Conservation (phyloP, 176 grass and related monocot species). For the Cymbopogon citratus region DNA sequence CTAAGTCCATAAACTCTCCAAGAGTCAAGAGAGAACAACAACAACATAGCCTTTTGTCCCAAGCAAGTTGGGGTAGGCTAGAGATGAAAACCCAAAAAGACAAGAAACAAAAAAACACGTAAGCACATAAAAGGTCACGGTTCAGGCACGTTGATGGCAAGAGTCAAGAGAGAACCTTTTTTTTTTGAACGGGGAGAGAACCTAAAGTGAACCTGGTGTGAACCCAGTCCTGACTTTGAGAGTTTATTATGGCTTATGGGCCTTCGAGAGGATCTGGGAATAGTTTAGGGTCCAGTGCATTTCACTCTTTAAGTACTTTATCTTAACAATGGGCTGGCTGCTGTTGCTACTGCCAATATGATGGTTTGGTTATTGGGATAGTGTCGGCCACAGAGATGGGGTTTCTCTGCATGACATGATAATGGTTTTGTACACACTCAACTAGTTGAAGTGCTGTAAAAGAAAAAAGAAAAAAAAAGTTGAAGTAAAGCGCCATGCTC, state of each 20-base stretch:
- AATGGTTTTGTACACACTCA: not conserved
- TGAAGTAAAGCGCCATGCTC: not conserved
- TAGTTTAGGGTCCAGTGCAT: not conserved
- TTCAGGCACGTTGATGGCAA: too few species aligned
- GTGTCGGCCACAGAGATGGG: not conserved
- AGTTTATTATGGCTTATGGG: not conserved
- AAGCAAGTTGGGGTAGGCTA: too few species aligned
- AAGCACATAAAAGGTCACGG: too few species aligned
- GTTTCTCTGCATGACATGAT: not conserved
- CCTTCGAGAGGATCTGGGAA: not conserved
- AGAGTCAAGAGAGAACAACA: too few species aligned
- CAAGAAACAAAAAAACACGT: too few species aligned
- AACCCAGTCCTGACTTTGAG: not conserved
- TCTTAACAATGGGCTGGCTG: not conserved
- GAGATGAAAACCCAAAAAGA: too few species aligned
- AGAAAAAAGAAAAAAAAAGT: too few species aligned
- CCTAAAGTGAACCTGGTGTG: not conserved
- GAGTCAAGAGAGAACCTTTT: too few species aligned
- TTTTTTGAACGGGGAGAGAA: too few species aligned
- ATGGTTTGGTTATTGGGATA: not conserved
- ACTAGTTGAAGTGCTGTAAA: not conserved
- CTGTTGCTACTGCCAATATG: not conserved
- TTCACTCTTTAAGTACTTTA: not conserved
- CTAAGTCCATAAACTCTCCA: too few species aligned
- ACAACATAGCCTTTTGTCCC: too few species aligned